Conservation (phyloP, 2,329 filamentous ascomycete species). For the Thyridium curvatum region DNA sequence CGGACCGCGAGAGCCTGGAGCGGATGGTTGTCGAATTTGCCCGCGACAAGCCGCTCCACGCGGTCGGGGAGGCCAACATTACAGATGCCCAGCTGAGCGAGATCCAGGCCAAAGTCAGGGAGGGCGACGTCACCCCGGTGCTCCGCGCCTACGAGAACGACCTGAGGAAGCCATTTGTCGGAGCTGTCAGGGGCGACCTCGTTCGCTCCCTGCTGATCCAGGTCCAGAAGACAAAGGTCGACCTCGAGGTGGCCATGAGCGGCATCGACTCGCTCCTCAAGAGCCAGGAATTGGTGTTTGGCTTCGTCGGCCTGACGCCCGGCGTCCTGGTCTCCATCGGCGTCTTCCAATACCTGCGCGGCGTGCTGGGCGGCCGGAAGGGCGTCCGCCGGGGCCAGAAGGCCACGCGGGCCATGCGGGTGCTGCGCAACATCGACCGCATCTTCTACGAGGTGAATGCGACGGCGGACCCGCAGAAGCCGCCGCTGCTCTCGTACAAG, state of each 20-base stretch:
- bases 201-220: slow-evolving; percentile 89
- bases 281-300: slow-evolving; percentile 95
- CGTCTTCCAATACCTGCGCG: slow-evolving; percentile 64
- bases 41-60: slow-evolving; percentile 66
- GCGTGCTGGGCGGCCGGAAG: slow-evolving; percentile 62
- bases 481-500: slow-evolving; percentile 77
- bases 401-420: slow-evolving; percentile 65
- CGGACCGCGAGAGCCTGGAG: slow-evolving; percentile 86
- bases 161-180: slow-evolving; percentile 72
- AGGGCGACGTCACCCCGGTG: slow-evolving; percentile 90
- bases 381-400: slow-evolving; percentile 60
- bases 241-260: slow-evolving; percentile 91
- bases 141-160: slow-evolving; percentile 88
- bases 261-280: slow-evolving; percentile 92
- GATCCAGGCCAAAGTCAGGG: slow-evolving; percentile 73
- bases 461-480: slow-evolving; percentile 45
- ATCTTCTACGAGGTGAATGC: slow-evolving; percentile 56
- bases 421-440: slow-evolving; percentile 83
- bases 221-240: slow-evolving; percentile 97
- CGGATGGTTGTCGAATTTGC: slow-evolving; percentile 98
- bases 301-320: slow-evolving; percentile 91
- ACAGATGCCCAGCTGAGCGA: slow-evolving; percentile 65
- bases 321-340: slow-evolving; percentile 82
- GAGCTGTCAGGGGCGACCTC: slow-evolving; percentile 79
- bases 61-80: slow-evolving; percentile 42